A percentile compares a stretch with the other conserved stretches of the same genome.
Evolutionary conservation across 257 asterid genomes (phyloP).

Genomic region (Solanum paucissectum): DNA sequence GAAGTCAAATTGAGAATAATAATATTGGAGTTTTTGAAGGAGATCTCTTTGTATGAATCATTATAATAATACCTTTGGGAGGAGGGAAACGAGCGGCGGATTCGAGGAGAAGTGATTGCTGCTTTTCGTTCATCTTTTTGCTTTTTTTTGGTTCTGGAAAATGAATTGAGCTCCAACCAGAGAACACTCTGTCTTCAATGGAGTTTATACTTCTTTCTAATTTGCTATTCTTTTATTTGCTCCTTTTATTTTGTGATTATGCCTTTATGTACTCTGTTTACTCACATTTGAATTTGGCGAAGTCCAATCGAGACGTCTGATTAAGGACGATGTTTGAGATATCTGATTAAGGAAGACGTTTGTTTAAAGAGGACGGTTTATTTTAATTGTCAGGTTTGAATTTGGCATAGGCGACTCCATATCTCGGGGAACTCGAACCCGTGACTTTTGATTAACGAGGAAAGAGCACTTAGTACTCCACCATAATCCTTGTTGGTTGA

Average conservation of each 20-base stretch:
- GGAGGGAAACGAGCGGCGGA: slow-evolving; percentile 37
- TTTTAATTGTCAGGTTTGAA: too few relatives aligned
- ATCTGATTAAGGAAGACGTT: too few relatives aligned
- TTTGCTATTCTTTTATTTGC: background rate
- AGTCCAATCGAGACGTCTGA: too few relatives aligned
- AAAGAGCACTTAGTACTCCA: too few relatives aligned
- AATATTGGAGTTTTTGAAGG: background rate
- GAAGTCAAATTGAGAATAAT: background rate
- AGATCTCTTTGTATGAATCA: background rate
- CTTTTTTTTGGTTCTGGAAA: background rate
- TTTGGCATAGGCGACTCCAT: too few relatives aligned
- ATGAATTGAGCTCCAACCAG: background rate
- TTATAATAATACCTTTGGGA: slow-evolving; percentile 45
- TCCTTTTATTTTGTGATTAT: too few relatives aligned
- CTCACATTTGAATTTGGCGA: too few relatives aligned
- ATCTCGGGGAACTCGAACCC: rapidly evolving
- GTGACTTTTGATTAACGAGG: rapidly evolving
- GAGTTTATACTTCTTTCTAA: background rate
- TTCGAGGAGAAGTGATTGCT: slow-evolving; percentile 37
- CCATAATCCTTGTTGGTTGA: background rate
- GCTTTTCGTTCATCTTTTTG: slow-evolving; percentile 49
- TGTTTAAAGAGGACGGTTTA: too few relatives aligned
- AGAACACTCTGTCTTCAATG: background rate
- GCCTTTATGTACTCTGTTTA: too few relatives aligned
- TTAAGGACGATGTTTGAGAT: too few relatives aligned